phyloP scores from a whole-genome alignment of 1,284 basidiomycete species.

The Rhodotorula sp. region DNA sequence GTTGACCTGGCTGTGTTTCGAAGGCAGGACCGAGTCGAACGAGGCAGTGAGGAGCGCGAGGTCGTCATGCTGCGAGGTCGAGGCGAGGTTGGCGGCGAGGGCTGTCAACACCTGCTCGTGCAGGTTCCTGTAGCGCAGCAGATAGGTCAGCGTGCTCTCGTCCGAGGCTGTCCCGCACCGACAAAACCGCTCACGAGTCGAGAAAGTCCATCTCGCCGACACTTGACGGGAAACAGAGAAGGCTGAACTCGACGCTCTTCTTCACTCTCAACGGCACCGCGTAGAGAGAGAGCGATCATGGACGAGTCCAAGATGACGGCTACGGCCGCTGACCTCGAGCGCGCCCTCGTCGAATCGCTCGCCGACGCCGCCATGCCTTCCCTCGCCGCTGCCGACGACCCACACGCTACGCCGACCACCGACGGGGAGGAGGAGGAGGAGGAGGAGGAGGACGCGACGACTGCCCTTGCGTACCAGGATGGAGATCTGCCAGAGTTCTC shows the following conservation, averaged over 20 bases:
- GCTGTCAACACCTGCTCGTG: conserved; percentile 77
- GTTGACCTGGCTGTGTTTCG: conserved; percentile 11
- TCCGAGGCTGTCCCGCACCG: too few relatives aligned
- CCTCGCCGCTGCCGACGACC: not conserved
- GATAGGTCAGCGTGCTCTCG: too few relatives aligned
- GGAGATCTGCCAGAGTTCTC: conserved; percentile 38
- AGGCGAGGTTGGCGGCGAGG: conserved; percentile 64
- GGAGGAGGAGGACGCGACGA: not conserved
- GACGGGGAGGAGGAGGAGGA: not conserved
- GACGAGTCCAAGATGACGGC: conserved; percentile 7
- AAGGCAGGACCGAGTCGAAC: conserved; percentile 21
- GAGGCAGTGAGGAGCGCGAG: conserved; percentile 26
- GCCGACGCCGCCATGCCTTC: not conserved
- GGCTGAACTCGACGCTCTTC: not conserved
- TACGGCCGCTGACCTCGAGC: conserved; percentile 12
- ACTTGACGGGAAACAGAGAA: too few relatives aligned
- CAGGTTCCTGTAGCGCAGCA: conserved; percentile 58
- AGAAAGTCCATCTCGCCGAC: conserved; percentile 8
- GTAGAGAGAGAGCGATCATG: not conserved
- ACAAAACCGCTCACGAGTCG: not conserved
- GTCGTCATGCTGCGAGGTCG: conserved; percentile 36
- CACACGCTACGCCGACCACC: not conserved
- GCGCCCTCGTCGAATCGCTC: conserved; percentile 16
- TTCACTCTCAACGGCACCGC: not conserved
- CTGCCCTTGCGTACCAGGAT: conserved; percentile 13